Conservation (phyloP, 2,329 filamentous ascomycete species). For the Apiospora kogelbergensis region DNA sequence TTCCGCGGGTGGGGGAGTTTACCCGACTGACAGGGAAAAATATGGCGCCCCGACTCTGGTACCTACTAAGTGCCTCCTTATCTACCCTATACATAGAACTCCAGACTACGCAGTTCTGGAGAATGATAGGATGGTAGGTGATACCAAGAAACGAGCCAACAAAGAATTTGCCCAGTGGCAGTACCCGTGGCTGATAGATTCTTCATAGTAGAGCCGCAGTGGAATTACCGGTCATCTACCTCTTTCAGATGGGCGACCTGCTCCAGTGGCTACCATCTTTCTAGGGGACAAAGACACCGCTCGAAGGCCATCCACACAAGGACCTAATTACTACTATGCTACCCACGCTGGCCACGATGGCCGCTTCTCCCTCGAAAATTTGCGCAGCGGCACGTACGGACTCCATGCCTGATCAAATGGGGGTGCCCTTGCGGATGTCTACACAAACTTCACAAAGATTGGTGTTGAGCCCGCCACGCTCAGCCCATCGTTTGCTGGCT, state of each 20-base stretch:
- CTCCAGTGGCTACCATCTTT: conserved; percentile 47
- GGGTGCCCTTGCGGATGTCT: conserved; percentile 41
- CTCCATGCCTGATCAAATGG: conserved; percentile 51
- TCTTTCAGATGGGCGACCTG: conserved; percentile 48
- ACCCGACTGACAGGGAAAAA: conserved; percentile 37
- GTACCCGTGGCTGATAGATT: conserved; percentile 48
- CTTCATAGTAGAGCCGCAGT: conserved; percentile 46
- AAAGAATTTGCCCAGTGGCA: conserved; percentile 45
- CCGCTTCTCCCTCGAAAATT: conserved; percentile 41
- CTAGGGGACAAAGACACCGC: conserved; percentile 46
- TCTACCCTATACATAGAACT: neutral
- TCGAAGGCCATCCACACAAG: conserved; percentile 46
- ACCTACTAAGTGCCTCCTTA: conserved; percentile 22
- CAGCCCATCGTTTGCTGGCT: conserved; percentile 44
- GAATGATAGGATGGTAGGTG: conserved; percentile 46
- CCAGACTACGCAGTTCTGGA: neutral
- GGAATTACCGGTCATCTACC: conserved; percentile 41
- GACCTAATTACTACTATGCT: conserved; percentile 49
- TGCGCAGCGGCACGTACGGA: conserved; percentile 45
- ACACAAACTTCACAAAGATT: conserved; percentile 41
- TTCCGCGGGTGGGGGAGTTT: conserved; percentile 38
- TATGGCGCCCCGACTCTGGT: conserved; percentile 46
- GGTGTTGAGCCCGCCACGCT: conserved; percentile 36
- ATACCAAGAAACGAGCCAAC: conserved; percentile 38
- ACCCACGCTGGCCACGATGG: conserved; percentile 42